Conservation (phyloP, 2,329 filamentous ascomycete species). For the Colletotrichum siamense region DNA sequence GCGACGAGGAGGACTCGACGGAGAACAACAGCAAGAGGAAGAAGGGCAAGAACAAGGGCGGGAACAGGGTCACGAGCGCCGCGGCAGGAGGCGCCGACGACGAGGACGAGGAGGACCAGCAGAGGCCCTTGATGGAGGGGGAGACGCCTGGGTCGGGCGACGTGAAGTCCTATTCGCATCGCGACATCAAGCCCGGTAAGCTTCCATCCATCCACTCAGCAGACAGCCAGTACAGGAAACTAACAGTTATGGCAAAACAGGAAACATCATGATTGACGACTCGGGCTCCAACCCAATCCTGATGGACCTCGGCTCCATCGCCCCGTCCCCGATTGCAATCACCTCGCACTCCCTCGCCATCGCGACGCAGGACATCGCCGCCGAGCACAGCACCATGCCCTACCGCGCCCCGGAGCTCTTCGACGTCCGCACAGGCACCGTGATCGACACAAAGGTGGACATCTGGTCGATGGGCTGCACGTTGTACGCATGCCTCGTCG, state of each 20-base stretch:
- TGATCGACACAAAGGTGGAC: conserved; percentile 95
- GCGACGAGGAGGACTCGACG: conserved; percentile 43
- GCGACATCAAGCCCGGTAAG: conserved; percentile 95
- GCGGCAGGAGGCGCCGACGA: conserved; percentile 57
- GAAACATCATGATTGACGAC: conserved; percentile 98
- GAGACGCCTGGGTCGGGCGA: conserved; percentile 75
- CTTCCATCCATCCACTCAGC: neutral
- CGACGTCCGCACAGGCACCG: conserved; percentile 91
- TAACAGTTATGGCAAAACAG: conserved; percentile 35
- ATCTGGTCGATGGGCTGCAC: conserved; percentile 98
- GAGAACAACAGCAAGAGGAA: conserved; percentile 34
- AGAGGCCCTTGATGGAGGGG: conserved; percentile 82
- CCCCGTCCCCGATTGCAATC: conserved; percentile 85
- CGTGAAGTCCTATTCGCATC: conserved; percentile 84
- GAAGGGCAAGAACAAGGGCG: conserved; percentile 41
- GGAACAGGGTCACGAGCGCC: conserved; percentile 28
- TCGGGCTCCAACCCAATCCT: conserved; percentile 87
- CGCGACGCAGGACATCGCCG: conserved; percentile 91
- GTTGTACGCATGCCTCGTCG: conserved; percentile 94
- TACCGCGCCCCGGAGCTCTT: conserved; percentile 98
- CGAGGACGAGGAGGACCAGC: conserved; percentile 76
- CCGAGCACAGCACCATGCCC: conserved; percentile 97
- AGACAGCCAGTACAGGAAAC: neutral
- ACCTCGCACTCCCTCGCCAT: conserved; percentile 90
- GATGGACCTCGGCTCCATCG: conserved; percentile 95